Evolutionary conservation across 2,329 filamentous ascomycete species (phyloP), one percentile per base, ranked within the genome.

Genomic region (Drechslerella dactyloides): DNA sequence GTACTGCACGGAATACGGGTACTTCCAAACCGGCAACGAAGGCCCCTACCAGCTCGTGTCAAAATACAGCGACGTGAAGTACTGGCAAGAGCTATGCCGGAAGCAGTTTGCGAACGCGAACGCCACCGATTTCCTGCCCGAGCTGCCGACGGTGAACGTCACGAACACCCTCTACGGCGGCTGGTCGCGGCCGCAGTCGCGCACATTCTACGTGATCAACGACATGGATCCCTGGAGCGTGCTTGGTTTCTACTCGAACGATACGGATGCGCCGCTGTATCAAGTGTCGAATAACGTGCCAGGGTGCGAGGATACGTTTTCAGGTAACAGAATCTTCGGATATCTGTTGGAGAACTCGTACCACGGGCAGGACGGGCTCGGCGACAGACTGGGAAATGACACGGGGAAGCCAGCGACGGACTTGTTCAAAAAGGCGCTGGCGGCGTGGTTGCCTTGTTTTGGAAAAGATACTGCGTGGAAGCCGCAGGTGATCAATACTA

Each of bases 191-290:
- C 50, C 57, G 37, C 70, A 69, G 23, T n/a, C 57, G 5, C 55
- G 60, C 44, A 74, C 73, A 1, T 65, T 72, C 23, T 72, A 68
- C 33, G 54, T 57, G 0, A 81, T 79, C 23, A 82, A 83, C 2
- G 80, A 84, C 61, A 84, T 81, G 73, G 83, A 85, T 64, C 83
- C 83, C 2, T 85, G 83, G 84, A 78, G 82, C 19, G 81, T 82
- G 0, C 76, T 84, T 1, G 82, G 80, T 0, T 79, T 81, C 0
- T 78, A 84, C 0, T 81, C 80, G 1, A 78, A 75, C 0, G 81
- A 83, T 65, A 59, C 74, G 0, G 80, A 79, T 44, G 81, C 81
- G 2, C 82, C 82, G 11, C 6, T 74, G 1, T 75, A 82, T 15
- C 73, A 73, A 0, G 73, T 80, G 5, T 81, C 81, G 0, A 79